Base-by-base conservation (phyloP, 371 early-diverging fungal genomes). In the Mucor lusitanicus region DNA sequence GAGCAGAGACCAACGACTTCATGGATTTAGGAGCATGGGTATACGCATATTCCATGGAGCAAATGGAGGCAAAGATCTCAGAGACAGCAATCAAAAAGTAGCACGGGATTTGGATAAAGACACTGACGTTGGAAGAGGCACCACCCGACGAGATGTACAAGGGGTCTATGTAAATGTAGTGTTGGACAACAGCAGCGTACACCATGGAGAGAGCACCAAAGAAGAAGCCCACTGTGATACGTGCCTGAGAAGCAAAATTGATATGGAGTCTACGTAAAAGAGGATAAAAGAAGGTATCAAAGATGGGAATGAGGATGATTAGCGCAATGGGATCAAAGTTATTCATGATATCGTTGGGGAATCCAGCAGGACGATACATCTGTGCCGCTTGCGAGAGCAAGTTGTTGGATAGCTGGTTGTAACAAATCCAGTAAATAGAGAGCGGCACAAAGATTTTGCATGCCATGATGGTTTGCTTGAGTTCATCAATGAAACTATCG, bases 361-460 rank as follows among this genome's bases (percentile, higher is more conserved):
- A 69, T 75, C 87, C 84, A 42, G 56, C 44, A n/a, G 85, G 84
- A 8, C 83, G 79, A 61, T 59, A 57, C 90, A 92, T 89, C 63
- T 77, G 75, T 56, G 83, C 83, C 54, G 87, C 90, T 80, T 89
- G 90, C 65, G 86, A 87, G 25, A 91, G 69, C 63, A 92, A 76
- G 75, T 90, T 91, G 78, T 88, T 89, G 63, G 75, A 77, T 72
- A 91, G 85, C 68, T 92, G 87, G 64, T 80, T 82, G 74, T 91
- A 91, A 62, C 86, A 80, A n/a, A 88, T 86, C 93, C 93, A 92
- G 77, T 88, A 92, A 32, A 92, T 70, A 7, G 90, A 88, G 42
- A 83, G 87, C 61, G 86, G 85, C 13, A 84, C 21, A 69, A 92
- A 90, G 27, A 91, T 87, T 67, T 87, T 88, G 82, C 88, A 90